These are phyloP conservation scores for Lentinula lateritia DNA, from an alignment of 768 basidiomycete species.

Conservation along the genomic window DNA sequence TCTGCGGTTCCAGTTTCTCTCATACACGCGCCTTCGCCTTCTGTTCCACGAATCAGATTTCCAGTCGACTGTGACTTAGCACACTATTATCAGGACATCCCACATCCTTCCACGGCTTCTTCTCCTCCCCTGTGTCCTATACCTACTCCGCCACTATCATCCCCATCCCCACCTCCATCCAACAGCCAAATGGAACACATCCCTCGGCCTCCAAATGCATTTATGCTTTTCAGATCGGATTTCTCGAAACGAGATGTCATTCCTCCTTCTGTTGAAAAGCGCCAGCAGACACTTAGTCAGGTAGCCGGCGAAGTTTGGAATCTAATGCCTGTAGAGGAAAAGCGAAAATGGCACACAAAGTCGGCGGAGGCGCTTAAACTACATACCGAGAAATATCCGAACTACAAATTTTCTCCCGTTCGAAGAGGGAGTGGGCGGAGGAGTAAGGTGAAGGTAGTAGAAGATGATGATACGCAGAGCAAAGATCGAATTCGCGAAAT, in stretches of 20 bases:
- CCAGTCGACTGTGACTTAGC: background rate
- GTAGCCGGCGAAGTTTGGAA: conserved; percentile 71
- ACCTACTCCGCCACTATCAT: conserved; percentile 3
- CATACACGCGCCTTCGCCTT: background rate
- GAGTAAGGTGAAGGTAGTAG: background rate
- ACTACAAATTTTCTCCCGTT: conserved; percentile 58
- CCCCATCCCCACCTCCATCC: background rate
- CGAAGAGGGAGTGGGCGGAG: conserved; percentile 25
- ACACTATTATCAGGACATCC: background rate
- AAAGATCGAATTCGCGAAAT: conserved; percentile 25
- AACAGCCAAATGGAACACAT: conserved; percentile 33
- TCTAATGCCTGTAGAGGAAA: conserved; percentile 40
- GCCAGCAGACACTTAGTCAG: conserved; percentile 70
- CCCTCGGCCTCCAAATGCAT: conserved; percentile 77
- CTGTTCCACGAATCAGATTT: background rate
- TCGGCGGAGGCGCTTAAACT: conserved; percentile 42
- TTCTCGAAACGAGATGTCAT: conserved; percentile 47
- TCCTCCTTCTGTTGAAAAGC: conserved; percentile 45
- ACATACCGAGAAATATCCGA: conserved; percentile 48
- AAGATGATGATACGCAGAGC: conserved; percentile 1
- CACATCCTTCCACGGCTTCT: background rate
- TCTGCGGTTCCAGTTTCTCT: too few relatives aligned
- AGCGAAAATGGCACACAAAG: conserved; percentile 35
- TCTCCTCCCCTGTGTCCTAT: background rate
- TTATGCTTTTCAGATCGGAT: conserved; percentile 76